These are phyloP conservation scores for Phytopythium aichiense DNA, from an alignment of 352 stramenopile species.

Conservation along the genomic window DNA sequence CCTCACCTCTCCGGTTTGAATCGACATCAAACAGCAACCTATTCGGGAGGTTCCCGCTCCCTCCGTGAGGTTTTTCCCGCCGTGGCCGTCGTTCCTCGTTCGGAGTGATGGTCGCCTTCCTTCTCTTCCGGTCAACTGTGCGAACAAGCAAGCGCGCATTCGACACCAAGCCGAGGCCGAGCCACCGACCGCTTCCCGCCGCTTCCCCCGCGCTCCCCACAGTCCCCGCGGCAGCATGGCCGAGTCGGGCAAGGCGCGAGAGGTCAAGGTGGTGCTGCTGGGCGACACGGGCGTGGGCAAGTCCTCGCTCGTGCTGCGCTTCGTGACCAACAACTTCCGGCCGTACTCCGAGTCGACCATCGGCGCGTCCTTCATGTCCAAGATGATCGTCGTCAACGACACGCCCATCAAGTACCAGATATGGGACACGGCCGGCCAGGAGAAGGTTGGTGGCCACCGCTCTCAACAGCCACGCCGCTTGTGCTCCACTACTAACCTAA, in stretches of 20 bases:
- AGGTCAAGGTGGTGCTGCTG: constrained; percentile 90
- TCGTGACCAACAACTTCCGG: constrained; percentile 97
- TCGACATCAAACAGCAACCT: neutral
- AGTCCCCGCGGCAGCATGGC: constrained; percentile 26
- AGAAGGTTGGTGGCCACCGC: no score
- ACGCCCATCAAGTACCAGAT: constrained; percentile 96
- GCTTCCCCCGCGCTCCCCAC: neutral
- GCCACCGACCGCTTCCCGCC: neutral
- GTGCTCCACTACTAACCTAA: no score
- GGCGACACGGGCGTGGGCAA: constrained; percentile 96
- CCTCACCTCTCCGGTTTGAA: no score
- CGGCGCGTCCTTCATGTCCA: constrained; percentile 96
- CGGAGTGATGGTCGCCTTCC: neutral
- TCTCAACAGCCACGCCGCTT: no score
- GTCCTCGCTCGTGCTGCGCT: constrained; percentile 94
- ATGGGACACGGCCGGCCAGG: constrained; percentile 98
- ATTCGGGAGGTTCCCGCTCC: neutral
- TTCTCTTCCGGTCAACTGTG: neutral
- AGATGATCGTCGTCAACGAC: constrained; percentile 93
- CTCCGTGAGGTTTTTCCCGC: neutral
- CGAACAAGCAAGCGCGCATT: neutral
- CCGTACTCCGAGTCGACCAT: constrained; percentile 97
- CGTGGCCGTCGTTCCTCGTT: neutral
- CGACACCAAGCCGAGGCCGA: neutral
- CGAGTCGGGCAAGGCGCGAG: constrained; percentile 66